Base-by-base conservation (phyloP, 495 filamentous ascomycete species). In the Xylaria grammica region DNA sequence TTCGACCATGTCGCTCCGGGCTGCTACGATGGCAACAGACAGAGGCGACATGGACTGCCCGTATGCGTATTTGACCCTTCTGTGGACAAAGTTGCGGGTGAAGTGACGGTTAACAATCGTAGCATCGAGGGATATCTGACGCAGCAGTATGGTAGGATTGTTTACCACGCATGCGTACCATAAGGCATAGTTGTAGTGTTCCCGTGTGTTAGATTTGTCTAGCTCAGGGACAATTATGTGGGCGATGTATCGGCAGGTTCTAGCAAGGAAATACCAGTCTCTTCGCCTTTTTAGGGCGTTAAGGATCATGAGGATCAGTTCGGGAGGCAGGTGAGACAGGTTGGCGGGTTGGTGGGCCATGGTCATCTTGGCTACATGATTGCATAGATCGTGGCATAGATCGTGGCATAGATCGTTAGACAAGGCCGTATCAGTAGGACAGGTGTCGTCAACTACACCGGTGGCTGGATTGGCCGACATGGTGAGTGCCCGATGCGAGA, bases 91-190 rank as follows among this genome's bases (percentile, higher is more conserved):
- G 24, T 27, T 15, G 24, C 1, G 30, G 15, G 36, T 40, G 45
- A 64, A 64, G 38, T 32, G 15, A 17, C 22, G 44, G 34, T 58
- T 51, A 24, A 64, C 34, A 11, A 51, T 4, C 13, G 53, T 13
- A 19, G 52, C n/a, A 36, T 57, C 32, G 1, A 8, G 15, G n/a
- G 27, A 6, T 26, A 64, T 50, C 0, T 30, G 44, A 1, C 17
- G 52, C 1, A 13, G 13, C 13, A 64, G 45, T 17, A 64, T 30
- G 20, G 13, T 20, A n/a, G 15, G 15, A 0, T 58, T 64, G 26
- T 22, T 38, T 27, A 30, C 17, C 8, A 51, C 52, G 29, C 62
- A 64, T 3, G 50, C 52, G 32, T 64, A 51, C 62, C 62, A 64
- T 17, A 64, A 24, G 6, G 62, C 52, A n/a, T 50, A 64, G 32